Base-by-base conservation (phyloP, 352 stramenopile species). In the Peronospora destructor region DNA sequence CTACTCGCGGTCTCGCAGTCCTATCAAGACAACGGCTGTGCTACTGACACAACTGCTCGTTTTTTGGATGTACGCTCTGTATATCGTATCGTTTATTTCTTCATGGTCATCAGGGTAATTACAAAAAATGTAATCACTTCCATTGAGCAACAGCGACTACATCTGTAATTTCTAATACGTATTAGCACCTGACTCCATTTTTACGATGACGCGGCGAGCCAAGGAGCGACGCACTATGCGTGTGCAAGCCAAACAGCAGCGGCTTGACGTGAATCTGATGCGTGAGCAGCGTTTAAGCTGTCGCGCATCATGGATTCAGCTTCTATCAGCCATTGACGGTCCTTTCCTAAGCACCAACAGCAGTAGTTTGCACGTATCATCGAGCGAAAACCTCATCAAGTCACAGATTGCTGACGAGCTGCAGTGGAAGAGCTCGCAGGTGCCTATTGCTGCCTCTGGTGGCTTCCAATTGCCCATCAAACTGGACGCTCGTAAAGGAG, bases 381-480 rank as follows among this genome's bases (percentile, higher is more conserved):
- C 35, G 28, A 44, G 21, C 17, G 48, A 66, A 7, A 51, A 9
- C 39, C 38, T 47, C 21, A 42, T 32, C 13, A 58, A 59, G 36
- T 35, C 61, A 9, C 36, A 51, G 21, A 79, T 86, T 44, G 69
- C 71, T 19, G 62, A 84, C 37, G 64, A 76, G 23, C 64, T 91
- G 36, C 76, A 82, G 35, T 91, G 80, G 80, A 85, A 84, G 56
- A 87, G 75, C 55, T 86, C 68, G 7, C 62, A 87, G 45, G 76
- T 87, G 42, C 71, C 75, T 32, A 82, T 91, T 42, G 77, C 75
- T 6, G 75, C 80, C 9, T 63, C 75, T 9, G 67, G 67, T 10
- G 59, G 67, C 14, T 88, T 91, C 56, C 68, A 85, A 44, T 61
- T 91, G 43, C 80, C 75, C 11, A 85, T 89, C 35, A 84, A 89